Evolutionary conservation across 768 basidiomycete species (phyloP).

Genomic region (Tephrocybe rancida): DNA sequence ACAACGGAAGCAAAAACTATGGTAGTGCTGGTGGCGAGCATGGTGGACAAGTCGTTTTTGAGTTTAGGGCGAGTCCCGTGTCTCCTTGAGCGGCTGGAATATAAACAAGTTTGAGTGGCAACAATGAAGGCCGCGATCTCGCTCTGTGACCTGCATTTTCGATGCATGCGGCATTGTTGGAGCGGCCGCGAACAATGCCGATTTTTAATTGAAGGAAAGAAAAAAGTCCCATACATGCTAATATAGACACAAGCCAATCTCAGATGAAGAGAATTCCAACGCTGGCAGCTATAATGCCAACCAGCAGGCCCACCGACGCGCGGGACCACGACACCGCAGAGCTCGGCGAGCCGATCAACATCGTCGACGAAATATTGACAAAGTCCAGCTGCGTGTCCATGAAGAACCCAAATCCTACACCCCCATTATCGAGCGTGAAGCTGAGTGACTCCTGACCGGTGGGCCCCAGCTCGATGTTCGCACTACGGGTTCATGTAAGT

Average conservation of each 20-base stretch:
- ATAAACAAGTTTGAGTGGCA: no score
- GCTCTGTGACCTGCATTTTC: no score
- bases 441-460: constrained; percentile 9
- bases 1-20: no score
- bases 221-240: no score
- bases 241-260: background rate
- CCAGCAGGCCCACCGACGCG: background rate
- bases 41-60: no score
- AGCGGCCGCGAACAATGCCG: no score
- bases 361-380: constrained; percentile 13
- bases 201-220: no score
- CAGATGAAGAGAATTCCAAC: background rate
- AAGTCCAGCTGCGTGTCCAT: constrained; percentile 15
- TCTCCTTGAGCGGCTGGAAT: no score
- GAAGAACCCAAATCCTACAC: constrained; percentile 13
- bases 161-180: no score
- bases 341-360: constrained; percentile 5
- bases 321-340: background rate
- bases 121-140: no score
- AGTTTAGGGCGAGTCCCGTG: no score
- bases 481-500: background rate
- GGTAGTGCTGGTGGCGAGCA: no score
- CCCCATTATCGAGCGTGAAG: constrained; percentile 9
- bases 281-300: background rate
- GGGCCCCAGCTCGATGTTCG: background rate